Evolutionary conservation across 148 eudicot species (phyloP), one percentile per base, ranked within the genome.

Genomic region (Vaccinium macrocarpon): DNA sequence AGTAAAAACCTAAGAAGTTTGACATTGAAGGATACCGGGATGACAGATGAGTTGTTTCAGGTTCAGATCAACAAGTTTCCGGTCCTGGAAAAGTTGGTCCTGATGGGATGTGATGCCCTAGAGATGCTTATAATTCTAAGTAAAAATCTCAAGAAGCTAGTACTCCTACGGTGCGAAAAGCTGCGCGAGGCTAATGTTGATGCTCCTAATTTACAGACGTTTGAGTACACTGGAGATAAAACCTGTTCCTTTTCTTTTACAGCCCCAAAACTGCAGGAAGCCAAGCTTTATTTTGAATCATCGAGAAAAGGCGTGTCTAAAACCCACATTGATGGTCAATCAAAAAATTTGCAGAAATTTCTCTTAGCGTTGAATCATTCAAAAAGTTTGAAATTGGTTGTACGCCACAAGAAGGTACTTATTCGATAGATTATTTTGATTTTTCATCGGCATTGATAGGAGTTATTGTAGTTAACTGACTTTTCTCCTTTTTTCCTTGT

Each of bases 71-170:
- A 78, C 15, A 78, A 72, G 85, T 83, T 79, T 80, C 87, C 88
- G 1, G 53, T 72, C 56, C 87, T 89, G 21, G 89, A 89, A 82
- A 84, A 84, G 6, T 82, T 89, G 89, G 88, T 82, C 59, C 84
- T 89, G 51, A 82, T 27, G 35, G 83, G 82, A 57, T 87, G 91
- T 78, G 18, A 29, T 49, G 29, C 21, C 6, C 35, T 89, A n/a
- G 29, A 75, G 76, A 84, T 78, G 21, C 49, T 89, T 53, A 79
- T 81, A 50, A 89, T 89, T 81, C 82, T 78, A 64, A 87, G 89
- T 57, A 18, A 14, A 19, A 89, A 78, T 79, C 84, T 89, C 23
- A 82, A 73, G 85, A 82, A 62, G 25, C 78, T 89, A 53, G 55
- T 82, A 10, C 56, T 89, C 2, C 21, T 70, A 21, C 48, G 86